Percentiles rank a stretch among this genome's conserved stretches.
Conservation (phyloP, 2,329 filamentous ascomycete species). For the Shiraia bambusicola region DNA sequence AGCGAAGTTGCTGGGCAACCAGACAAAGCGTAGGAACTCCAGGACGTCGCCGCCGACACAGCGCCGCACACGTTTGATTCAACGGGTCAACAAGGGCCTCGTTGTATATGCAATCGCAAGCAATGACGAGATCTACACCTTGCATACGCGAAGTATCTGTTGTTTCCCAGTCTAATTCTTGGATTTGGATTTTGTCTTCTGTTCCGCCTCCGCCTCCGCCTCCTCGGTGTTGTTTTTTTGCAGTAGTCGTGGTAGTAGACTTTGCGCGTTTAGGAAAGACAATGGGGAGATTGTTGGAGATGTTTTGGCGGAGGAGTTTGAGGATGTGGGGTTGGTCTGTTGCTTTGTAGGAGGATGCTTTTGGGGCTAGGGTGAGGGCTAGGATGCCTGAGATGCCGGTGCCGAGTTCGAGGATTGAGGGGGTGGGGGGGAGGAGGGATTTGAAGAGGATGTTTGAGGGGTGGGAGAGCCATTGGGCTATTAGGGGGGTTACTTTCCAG, state of each 20-base stretch:
- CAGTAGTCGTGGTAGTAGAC: conserved; percentile 46
- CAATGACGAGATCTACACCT: conserved; percentile 72
- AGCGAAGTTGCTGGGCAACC: conserved; percentile 85
- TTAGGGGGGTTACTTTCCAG: conserved; percentile 85
- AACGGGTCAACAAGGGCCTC: conserved; percentile 79
- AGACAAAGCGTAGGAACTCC: conserved; percentile 76
- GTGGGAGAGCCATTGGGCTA: conserved; percentile 76
- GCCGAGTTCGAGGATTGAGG: conserved; percentile 77
- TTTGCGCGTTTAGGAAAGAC: conserved; percentile 6
- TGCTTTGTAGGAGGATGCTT: conserved; percentile 67
- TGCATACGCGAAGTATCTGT: conserved; percentile 50
- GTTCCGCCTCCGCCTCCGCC: not conserved
- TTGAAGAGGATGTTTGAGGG: conserved; percentile 64
- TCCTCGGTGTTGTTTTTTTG: no score
- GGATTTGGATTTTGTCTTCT: conserved; percentile 10
- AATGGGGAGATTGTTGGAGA: conserved; percentile 59
- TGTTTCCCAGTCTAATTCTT: conserved; percentile 78
- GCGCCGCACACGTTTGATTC: conserved; percentile 76
- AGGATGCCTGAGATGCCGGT: conserved; percentile 84
- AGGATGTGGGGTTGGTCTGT: conserved; percentile 89
- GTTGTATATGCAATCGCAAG: conserved; percentile 96
- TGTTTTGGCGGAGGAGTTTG: conserved; percentile 73
- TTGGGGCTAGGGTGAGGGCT: conserved; percentile 65
- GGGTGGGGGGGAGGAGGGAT: conserved; percentile 55
- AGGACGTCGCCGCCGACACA: conserved; percentile 61